Base-by-base conservation (phyloP, 331 rosid species). In the Prunus yedoensis region DNA sequence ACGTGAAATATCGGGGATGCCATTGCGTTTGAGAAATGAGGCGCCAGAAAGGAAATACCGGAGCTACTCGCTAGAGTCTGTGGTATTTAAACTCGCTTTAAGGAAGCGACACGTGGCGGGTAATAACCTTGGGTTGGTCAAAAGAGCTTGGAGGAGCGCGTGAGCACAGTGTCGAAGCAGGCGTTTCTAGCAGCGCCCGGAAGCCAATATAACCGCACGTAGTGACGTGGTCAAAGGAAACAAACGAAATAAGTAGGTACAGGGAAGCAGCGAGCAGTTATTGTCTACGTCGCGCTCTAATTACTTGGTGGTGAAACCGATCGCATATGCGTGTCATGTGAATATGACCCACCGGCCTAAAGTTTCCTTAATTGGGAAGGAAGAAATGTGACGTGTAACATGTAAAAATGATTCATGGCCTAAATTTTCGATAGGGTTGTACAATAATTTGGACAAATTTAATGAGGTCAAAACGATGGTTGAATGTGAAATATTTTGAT, bases 181-280 rank as follows among this genome's bases (percentile, higher is more conserved):
- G 46, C 0, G n/a, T 1, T 12, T 17, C 9, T 45, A 49, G 38
- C 16, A 8, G 64, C 16, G 9, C 6, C 15, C 16, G n/a, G 25
- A 12, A 8, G 18, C 51, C 16, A 32, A 27, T 35, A 32, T 43
- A 61, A 62, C 62, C 51, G 70, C 30, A 57, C 16, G 5, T 1
- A 10, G 66, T 71, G 77, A 80, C 70, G 80, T 65, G 80, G 80
- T 75, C 80, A 75, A 70, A 68, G 16, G 30, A 68, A 77, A 3
- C 60, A 9, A 12, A 61, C 53, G 45, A 74, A 74, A 3, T 10
- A 2, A 63, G 14, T 12, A 43, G 10, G 52, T 62, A 46, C 12
- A 27, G 49, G 25, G 8, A 35, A 35, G 69, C 50, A 10, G 27
- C 51, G 3, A 32, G 69, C 18, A 10, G 11, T 56, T 5, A 20